A percentile compares a stretch with the other conserved stretches of the same genome.
These are phyloP conservation scores for Talaromyces ruber DNA, from an alignment of 495 filamentous ascomycete genomes.

Conservation along the genomic window DNA sequence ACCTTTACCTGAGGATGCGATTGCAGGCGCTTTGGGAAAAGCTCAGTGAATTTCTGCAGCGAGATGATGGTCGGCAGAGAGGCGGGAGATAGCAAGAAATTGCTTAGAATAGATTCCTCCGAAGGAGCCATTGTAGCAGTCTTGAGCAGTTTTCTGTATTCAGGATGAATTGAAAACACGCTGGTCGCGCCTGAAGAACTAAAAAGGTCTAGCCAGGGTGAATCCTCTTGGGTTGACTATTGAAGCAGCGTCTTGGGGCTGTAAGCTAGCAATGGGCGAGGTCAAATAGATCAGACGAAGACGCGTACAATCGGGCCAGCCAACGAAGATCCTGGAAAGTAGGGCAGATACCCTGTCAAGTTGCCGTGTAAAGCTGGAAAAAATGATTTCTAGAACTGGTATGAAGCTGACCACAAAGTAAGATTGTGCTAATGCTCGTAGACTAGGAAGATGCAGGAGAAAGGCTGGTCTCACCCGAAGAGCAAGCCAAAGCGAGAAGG, in stretches of 20 bases:
- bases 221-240: background rate
- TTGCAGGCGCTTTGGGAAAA: slow-evolving; percentile 65
- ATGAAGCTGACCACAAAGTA: background rate
- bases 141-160: background rate
- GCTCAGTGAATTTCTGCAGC: slow-evolving; percentile 61
- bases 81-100: slow-evolving; percentile 70
- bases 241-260: background rate
- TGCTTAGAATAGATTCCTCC: slow-evolving; percentile 62
- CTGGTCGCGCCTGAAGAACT: background rate
- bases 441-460: background rate
- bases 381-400: background rate
- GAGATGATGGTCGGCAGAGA: slow-evolving; percentile 64
- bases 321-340: background rate
- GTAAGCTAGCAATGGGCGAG: background rate
- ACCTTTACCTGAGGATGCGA: slow-evolving; percentile 61
- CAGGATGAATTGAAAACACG: background rate
- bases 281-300: background rate
- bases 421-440: background rate
- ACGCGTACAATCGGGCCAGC: background rate
- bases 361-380: background rate
- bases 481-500: slow-evolving; percentile 3
- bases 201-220: background rate
- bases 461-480: background rate
- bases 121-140: slow-evolving; percentile 52
- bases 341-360: background rate